phyloP scores from a whole-genome alignment of 495 filamentous ascomycete species.

The Annulohypoxylon maeteangense region DNA sequence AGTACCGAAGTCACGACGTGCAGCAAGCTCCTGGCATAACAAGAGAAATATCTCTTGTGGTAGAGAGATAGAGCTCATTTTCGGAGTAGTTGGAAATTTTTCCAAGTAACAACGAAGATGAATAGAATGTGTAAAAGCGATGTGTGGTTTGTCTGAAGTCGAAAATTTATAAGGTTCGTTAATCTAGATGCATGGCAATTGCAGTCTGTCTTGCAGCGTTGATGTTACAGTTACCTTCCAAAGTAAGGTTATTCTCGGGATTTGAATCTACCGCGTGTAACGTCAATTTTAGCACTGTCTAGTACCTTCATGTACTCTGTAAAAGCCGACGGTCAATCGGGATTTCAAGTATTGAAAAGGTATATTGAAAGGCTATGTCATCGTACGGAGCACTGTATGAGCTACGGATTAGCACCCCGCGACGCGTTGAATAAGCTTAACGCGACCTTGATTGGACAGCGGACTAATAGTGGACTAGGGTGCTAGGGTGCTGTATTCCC shows the following conservation, averaged over 20 bases:
- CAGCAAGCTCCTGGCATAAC: constrained; percentile 65
- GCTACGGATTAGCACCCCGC: constrained; percentile 17
- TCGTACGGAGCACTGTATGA: constrained; percentile 28
- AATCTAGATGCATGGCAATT: background rate
- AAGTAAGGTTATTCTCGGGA: constrained; percentile 2
- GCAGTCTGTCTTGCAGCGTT: background rate
- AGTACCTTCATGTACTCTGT: background rate
- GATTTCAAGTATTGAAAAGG: background rate
- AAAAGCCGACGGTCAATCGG: background rate
- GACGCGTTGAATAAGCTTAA: constrained; percentile 29
- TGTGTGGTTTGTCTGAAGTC: background rate
- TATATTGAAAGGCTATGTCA: background rate
- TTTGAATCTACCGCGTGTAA: background rate
- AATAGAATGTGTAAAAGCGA: background rate
- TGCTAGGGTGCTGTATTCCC: background rate
- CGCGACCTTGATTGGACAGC: constrained; percentile 28
- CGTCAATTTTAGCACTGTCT: background rate
- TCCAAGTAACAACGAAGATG: background rate
- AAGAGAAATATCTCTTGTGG: constrained; percentile 70
- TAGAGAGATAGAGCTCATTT: constrained; percentile 44
- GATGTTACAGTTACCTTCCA: constrained; percentile 4
- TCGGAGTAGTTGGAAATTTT: background rate
- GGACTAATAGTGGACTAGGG: background rate
- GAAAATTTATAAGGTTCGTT: background rate
- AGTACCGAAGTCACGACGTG: constrained; percentile 62